Conservation (phyloP, 2,329 filamentous ascomycete genomes). For the Mycocentrospora acerina region DNA sequence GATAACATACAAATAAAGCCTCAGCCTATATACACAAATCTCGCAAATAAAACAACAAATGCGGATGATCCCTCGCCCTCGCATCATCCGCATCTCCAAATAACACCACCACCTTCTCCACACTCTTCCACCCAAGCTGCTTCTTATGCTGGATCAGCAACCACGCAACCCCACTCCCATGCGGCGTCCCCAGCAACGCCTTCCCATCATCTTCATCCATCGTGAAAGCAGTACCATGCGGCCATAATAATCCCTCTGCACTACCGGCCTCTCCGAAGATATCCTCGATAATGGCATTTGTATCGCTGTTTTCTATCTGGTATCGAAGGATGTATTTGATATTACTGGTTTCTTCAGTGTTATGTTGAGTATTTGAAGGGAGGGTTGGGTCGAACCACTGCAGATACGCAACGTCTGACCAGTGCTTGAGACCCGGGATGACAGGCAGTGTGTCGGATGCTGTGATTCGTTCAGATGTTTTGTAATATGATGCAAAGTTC, state of each 20-base stretch:
- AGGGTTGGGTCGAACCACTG: slow-evolving; percentile 1
- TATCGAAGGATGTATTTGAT: slow-evolving; percentile 3
- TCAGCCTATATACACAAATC: no score
- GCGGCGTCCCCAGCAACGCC: slow-evolving; percentile 9
- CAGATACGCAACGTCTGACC: slow-evolving; percentile 7
- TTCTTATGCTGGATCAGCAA: slow-evolving; percentile 8
- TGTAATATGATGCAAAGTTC: no score
- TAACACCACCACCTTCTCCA: slow-evolving; percentile 1
- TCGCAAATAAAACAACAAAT: no score
- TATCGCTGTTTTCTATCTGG: neutral
- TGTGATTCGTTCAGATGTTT: no score
- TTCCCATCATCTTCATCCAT: slow-evolving; percentile 1
- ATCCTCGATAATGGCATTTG: no score
- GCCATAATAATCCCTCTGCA: no score
- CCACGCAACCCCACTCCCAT: slow-evolving; percentile 10
- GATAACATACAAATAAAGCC: no score
- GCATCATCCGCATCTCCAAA: no score
- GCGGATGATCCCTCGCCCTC: no score
- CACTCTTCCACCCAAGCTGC: slow-evolving; percentile 6
- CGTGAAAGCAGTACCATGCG: no score
- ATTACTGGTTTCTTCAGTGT: neutral
- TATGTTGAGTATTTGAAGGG: neutral
- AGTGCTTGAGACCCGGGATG: slow-evolving; percentile 1
- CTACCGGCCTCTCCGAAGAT: no score
- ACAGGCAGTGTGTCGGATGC: no score